Evolutionary conservation across 2,329 filamentous ascomycete species (phyloP).

Genomic region (Aschersonia sp.): DNA sequence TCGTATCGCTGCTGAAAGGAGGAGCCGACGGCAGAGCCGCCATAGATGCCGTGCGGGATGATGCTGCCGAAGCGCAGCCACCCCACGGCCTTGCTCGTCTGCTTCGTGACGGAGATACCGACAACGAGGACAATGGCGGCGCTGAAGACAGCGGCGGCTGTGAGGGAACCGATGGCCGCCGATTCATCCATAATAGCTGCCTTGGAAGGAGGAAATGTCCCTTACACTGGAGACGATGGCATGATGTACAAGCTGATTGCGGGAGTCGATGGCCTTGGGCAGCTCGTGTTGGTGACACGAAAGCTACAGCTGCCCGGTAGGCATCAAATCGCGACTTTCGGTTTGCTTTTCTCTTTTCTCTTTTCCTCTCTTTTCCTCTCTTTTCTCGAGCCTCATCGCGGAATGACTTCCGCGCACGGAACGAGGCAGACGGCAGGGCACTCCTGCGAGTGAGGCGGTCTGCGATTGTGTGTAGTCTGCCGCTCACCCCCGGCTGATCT

Average conservation of each 20-base stretch:
- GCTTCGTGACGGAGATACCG: not conserved
- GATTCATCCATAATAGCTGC: not conserved
- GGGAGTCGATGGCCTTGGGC: not conserved
- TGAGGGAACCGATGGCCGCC: not conserved
- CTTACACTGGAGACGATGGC: not conserved
- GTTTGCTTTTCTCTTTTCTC: too few species aligned
- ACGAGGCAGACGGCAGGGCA: not conserved
- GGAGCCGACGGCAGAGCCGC: conserved; percentile 1
- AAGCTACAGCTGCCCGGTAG: too few species aligned
- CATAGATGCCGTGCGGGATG: conserved; percentile 5
- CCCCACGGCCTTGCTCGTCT: not conserved
- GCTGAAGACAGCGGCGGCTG: not conserved
- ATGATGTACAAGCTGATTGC: not conserved
- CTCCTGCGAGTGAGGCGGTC: too few species aligned
- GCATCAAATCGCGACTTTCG: too few species aligned
- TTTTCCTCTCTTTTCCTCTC: not conserved
- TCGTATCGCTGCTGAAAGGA: conserved; percentile 1
- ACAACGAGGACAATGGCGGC: not conserved
- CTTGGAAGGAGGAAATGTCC: too few species aligned
- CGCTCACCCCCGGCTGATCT: not conserved
- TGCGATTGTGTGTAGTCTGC: not conserved
- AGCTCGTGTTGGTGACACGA: not conserved
- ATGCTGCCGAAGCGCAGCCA: not conserved
- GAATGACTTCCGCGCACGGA: not conserved
- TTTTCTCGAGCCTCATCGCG: not conserved